A percentile compares a stretch with the other conserved stretches of the same genome.
These are phyloP conservation scores for Trichoderma koningiopsis DNA, from an alignment of 2,329 filamentous ascomycete species.

Conservation along the genomic window DNA sequence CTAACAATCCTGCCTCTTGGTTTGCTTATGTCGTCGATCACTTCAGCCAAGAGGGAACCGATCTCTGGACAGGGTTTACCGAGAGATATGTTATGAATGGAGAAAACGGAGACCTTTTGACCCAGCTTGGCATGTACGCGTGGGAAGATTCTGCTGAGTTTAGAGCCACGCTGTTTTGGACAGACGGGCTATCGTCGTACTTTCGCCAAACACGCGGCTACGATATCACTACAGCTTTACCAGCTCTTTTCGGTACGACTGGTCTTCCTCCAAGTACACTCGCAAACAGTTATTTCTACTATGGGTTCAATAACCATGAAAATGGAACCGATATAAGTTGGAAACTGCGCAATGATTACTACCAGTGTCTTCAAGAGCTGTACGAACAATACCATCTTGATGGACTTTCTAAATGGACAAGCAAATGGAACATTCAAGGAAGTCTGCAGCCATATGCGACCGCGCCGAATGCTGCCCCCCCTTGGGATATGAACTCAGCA, in stretches of 20 bases:
- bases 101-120: neutral
- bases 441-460: constrained; percentile 11
- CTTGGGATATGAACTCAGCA: constrained; percentile 17
- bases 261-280: constrained; percentile 7
- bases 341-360: constrained; percentile 18
- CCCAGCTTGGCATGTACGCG: constrained; percentile 7
- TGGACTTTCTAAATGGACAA: constrained; percentile 9
- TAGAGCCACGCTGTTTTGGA: constrained; percentile 8
- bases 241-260: constrained; percentile 3
- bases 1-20: constrained; percentile 7
- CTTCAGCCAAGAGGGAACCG: constrained; percentile 5
- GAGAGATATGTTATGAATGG: constrained; percentile 11
- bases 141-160: constrained; percentile 17
- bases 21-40: constrained; percentile 16
- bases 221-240: constrained; percentile 6
- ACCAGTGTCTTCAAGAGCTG: constrained; percentile 13
- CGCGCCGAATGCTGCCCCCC: constrained; percentile 3
- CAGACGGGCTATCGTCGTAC: neutral
- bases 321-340: constrained; percentile 16
- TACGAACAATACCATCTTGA: constrained; percentile 12
- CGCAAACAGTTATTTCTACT: constrained; percentile 19
- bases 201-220: constrained; percentile 8
- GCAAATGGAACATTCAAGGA: constrained; percentile 11
- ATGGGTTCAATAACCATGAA: neutral
- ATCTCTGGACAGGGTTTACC: constrained; percentile 8